Base-by-base conservation (phyloP, 768 basidiomycete genomes). In the Termitomyces bulborhizus region DNA sequence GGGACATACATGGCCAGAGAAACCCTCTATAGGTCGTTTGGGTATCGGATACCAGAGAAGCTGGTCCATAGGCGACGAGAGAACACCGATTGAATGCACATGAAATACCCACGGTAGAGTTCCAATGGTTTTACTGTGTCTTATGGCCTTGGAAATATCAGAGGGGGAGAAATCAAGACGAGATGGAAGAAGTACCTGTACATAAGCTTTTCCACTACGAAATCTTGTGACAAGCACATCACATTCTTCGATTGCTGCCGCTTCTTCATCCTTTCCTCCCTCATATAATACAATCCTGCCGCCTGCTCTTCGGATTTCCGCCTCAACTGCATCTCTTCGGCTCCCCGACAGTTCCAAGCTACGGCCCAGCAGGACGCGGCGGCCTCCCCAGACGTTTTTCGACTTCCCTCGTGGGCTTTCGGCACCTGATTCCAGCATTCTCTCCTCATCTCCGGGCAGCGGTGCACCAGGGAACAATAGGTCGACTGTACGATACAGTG, bases 41-140 rank as follows among this genome's bases (percentile, higher is more conserved):
- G 90, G 92, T 29, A 86, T 74, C 0, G 93, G 94, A 65, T 91
- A 96, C 72, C 94, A 93, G 6, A 94, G 71, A 1, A 96, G 74
- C 44, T 90, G 86, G 54, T 88, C 83, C 34, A 83, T 75, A 0
- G 93, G 89, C 5, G 81, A 71, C 8, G 81, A 74, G 4, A 89
- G 63, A 0, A 77, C 69, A 2, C 86, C 84, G 1, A 78, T 79
- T 0, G 82, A 77, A 57, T 90, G 79, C 6, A 90, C 85, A 64
- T 87, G 83, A 66, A 91, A 90, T 12, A 96, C 63, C 94, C 93
- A 97, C 1, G 82, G 75, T 3, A 95, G 74, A 0, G 86, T 91
- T 0, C 88, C 94, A 18, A 98, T 81, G 4, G 80, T 80, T 66
- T 86, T 85, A 15, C 69, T 63, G 4, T 62, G 60, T 27, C 75